Evolutionary conservation across 2,329 filamentous ascomycete species (phyloP).

Genomic region (Fusarium siculi): DNA sequence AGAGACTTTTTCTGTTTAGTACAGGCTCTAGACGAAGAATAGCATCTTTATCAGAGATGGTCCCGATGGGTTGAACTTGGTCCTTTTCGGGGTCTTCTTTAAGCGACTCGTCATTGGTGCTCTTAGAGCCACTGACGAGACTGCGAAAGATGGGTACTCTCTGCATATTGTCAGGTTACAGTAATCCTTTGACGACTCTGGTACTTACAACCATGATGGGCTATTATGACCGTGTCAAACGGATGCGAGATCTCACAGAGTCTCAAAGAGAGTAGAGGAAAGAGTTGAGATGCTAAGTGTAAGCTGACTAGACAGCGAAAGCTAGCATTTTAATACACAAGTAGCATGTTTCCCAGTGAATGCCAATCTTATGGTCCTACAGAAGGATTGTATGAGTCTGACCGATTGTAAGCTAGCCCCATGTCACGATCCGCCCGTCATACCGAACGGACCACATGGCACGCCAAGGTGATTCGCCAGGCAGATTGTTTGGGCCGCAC

Average conservation of each 20-base stretch:
- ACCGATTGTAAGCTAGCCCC: background rate
- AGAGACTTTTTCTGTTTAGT: conserved; percentile 51
- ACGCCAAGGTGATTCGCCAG: background rate
- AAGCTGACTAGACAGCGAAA: conserved; percentile 6
- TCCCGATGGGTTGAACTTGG: background rate
- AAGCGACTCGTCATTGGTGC: background rate
- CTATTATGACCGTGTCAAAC: conserved; percentile 5
- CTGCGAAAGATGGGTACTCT: conserved; percentile 31
- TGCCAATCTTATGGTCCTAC: background rate
- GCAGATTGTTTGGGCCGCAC: background rate
- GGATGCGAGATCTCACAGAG: conserved; percentile 1
- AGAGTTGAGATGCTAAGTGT: background rate
- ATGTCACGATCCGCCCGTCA: background rate
- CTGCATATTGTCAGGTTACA: conserved; percentile 7
- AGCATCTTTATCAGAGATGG: conserved; percentile 19
- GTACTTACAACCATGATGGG: conserved; percentile 26
- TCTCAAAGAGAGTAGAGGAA: background rate
- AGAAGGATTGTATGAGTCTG: background rate
- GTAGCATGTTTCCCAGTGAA: background rate
- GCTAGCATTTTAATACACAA: conserved; percentile 1
- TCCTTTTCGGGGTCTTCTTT: conserved; percentile 1
- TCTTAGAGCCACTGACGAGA: background rate
- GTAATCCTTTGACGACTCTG: background rate
- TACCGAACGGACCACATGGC: background rate
- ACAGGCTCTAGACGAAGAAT: conserved; percentile 55